Evolutionary conservation across 192 early-diverging fungal species (phyloP).

Genomic region (Mortierella antarctica): DNA sequence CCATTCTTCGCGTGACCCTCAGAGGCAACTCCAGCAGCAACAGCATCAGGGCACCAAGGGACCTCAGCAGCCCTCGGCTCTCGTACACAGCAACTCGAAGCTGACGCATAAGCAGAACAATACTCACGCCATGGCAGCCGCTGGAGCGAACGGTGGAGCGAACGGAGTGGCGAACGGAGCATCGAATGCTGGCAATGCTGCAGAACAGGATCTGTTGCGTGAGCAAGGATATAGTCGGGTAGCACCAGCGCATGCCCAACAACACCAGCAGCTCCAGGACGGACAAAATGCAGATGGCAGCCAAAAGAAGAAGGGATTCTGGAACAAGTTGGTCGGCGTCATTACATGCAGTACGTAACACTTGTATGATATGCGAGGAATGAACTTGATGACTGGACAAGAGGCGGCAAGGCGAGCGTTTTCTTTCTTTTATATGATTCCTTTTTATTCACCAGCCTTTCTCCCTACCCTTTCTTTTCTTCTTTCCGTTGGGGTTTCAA

Average conservation of each 20-base stretch:
- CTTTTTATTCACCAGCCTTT: too few relatives aligned
- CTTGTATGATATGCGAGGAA: too few relatives aligned
- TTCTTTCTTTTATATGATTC: not conserved
- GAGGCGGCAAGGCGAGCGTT: not conserved
- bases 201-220: conserved; percentile 37
- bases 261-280: not conserved
- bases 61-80: conserved; percentile 37
- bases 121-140: conserved; percentile 1
- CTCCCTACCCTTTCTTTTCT: not conserved
- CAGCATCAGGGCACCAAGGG: conserved; percentile 15
- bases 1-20: conserved; percentile 29
- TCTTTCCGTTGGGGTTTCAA: too few relatives aligned
- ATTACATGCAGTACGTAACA: conserved; percentile 59
- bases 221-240: conserved; percentile 45
- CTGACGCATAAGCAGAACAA: conserved; percentile 41
- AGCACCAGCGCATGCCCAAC: conserved; percentile 17
- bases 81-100: conserved; percentile 47
- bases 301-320: conserved; percentile 55
- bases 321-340: conserved; percentile 57
- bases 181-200: not conserved
- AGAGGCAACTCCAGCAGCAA: conserved; percentile 19
- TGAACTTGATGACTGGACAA: not conserved
- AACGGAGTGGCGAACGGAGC: not conserved
- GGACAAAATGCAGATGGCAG: conserved; percentile 32
- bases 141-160: not conserved